These are phyloP conservation scores for Sporothrix mexicana DNA, from an alignment of 2,329 filamentous ascomycete species.

Conservation along the genomic window DNA sequence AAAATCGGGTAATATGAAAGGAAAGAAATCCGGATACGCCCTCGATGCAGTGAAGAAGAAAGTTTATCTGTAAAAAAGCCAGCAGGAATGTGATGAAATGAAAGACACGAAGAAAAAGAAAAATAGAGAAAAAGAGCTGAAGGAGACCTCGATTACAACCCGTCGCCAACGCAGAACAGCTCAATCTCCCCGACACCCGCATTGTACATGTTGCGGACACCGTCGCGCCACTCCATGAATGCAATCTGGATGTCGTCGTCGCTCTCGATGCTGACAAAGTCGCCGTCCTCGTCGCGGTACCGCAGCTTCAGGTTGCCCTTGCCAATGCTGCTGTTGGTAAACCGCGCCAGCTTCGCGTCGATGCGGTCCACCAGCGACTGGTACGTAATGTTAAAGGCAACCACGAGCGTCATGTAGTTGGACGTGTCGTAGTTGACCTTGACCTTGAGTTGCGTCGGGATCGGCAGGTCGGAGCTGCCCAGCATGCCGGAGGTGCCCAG, in stretches of 20 bases:
- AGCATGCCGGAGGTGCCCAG: slow-evolving; percentile 43
- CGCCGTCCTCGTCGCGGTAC: slow-evolving; percentile 90
- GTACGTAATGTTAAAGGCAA: slow-evolving; percentile 93
- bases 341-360: slow-evolving; percentile 89
- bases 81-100: background rate
- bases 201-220: slow-evolving; percentile 59
- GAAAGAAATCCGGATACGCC: slow-evolving; percentile 32
- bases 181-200: slow-evolving; percentile 88
- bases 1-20: slow-evolving; percentile 27
- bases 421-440: slow-evolving; percentile 87
- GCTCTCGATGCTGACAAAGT: slow-evolving; percentile 90
- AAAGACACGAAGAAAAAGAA: background rate
- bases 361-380: slow-evolving; percentile 93
- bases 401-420: slow-evolving; percentile 94
- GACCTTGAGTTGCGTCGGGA: slow-evolving; percentile 84
- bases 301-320: slow-evolving; percentile 83
- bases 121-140: background rate
- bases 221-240: slow-evolving; percentile 92
- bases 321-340: slow-evolving; percentile 82
- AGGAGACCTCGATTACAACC: background rate
- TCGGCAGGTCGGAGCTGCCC: slow-evolving; percentile 51
- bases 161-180: slow-evolving; percentile 72
- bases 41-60: slow-evolving; percentile 25
- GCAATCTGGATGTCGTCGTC: slow-evolving; percentile 97
- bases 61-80: slow-evolving; percentile 26